phyloP scores from a whole-genome alignment of 2,329 filamentous ascomycete species.

The Xylariaceae sp. region DNA sequence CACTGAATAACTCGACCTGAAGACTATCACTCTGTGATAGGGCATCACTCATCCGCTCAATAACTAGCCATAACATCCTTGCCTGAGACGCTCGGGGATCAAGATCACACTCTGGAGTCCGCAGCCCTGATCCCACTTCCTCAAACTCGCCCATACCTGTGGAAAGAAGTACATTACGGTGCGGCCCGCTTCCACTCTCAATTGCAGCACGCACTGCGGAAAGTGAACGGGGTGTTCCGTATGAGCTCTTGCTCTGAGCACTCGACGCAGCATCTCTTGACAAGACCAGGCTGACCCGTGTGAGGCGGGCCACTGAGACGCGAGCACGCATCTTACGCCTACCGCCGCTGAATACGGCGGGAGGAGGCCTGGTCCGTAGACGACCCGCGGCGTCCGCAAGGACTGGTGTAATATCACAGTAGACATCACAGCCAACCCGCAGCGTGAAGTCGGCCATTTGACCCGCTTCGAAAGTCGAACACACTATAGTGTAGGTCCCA shows the following conservation, averaged over 20 bases:
- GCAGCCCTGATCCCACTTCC: slow-evolving; percentile 58
- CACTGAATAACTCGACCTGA: slow-evolving; percentile 49
- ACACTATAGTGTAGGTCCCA: slow-evolving; percentile 82
- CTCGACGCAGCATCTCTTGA: slow-evolving; percentile 14
- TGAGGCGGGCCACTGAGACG: slow-evolving; percentile 47
- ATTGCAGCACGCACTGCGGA: slow-evolving; percentile 63
- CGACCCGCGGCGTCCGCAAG: slow-evolving; percentile 72
- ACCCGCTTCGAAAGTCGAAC: slow-evolving; percentile 82
- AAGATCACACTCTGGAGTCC: slow-evolving; percentile 71
- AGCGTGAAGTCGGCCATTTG: slow-evolving; percentile 73
- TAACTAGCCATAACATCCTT: slow-evolving; percentile 66
- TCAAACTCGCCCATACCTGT: slow-evolving; percentile 69
- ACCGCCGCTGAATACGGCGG: slow-evolving; percentile 43
- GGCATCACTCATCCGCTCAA: slow-evolving; percentile 67
- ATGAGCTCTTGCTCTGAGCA: slow-evolving; percentile 16
- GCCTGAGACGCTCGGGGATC: slow-evolving; percentile 55
- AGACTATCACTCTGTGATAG: slow-evolving; percentile 38
- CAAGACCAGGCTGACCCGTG: slow-evolving; percentile 55
- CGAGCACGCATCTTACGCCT: slow-evolving; percentile 35
- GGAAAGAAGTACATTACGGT: slow-evolving; percentile 59
- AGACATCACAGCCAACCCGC: slow-evolving; percentile 62
- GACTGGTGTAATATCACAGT: slow-evolving; percentile 56
- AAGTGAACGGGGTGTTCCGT: slow-evolving; percentile 22
- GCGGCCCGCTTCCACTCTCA: slow-evolving; percentile 67
- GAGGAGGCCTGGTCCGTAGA: slow-evolving; percentile 56